phyloP scores from a whole-genome alignment of 805 yeast genomes.

The Kurtzmaniella cleridarum region DNA sequence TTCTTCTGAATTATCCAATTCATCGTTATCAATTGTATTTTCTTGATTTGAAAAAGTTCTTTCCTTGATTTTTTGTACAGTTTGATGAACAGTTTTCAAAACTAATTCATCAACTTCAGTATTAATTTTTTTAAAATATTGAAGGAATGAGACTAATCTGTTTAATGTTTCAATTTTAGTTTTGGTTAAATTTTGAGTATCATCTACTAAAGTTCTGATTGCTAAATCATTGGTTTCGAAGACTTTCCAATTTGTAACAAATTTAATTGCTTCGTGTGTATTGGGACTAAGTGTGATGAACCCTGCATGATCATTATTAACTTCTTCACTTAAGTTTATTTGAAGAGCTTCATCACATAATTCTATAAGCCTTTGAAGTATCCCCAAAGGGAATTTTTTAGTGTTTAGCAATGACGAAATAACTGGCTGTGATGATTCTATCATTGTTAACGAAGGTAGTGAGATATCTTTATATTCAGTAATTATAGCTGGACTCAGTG shows the following conservation, averaged over 20 bases:
- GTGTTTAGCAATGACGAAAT: constrained; percentile 34
- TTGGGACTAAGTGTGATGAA: constrained; percentile 48
- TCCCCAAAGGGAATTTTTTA: constrained; percentile 58
- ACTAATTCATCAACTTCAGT: constrained; percentile 73
- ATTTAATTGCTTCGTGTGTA: constrained; percentile 51
- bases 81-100: constrained; percentile 54
- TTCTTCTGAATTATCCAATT: constrained; percentile 3
- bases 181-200: constrained; percentile 56
- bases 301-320: constrained; percentile 30
- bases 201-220: constrained; percentile 54
- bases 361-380: constrained; percentile 51
- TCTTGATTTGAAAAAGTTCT: constrained; percentile 16
- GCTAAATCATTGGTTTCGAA: constrained; percentile 64
- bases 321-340: constrained; percentile 62
- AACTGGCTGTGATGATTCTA: constrained; percentile 13
- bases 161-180: constrained; percentile 66
- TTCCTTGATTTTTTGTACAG: constrained; percentile 51
- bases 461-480: constrained; percentile 56
- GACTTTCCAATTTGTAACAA: constrained; percentile 36
- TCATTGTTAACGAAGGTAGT: constrained; percentile 27
- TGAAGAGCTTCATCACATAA: constrained; percentile 70
- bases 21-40: not conserved
- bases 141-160: constrained; percentile 67
- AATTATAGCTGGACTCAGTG: constrained; percentile 14
- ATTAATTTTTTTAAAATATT: constrained; percentile 71